Evolutionary conservation across 192 early-diverging fungal genomes (phyloP).

Genomic region (Entomortierella parvispora): DNA sequence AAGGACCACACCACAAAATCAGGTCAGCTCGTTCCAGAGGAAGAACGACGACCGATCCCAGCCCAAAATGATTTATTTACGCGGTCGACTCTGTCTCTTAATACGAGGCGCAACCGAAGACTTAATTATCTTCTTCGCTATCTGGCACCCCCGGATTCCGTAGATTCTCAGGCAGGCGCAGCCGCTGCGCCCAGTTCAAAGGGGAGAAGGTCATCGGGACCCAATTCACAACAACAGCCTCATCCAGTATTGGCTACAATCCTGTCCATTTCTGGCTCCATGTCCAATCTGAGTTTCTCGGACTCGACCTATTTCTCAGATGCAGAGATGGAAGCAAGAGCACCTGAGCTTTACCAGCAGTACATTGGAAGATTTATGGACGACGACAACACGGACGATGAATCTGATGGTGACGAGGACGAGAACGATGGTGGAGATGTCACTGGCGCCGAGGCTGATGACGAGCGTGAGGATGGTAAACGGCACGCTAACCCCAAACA

Average conservation of each 20-base stretch:
- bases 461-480: constrained; percentile 4
- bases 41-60: constrained; percentile 15
- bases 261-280: constrained; percentile 44
- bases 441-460: constrained; percentile 16
- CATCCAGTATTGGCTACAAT: constrained; percentile 35
- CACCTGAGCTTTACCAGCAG: constrained; percentile 41
- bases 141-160: constrained; percentile 30
- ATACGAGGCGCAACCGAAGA: constrained; percentile 34
- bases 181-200: not conserved
- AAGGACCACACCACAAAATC: not conserved
- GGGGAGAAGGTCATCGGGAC: not conserved
- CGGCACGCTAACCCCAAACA: not conserved
- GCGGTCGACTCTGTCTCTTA: constrained; percentile 21
- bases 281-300: constrained; percentile 46
- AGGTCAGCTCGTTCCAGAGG: not conserved
- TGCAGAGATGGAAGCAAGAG: constrained; percentile 44
- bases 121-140: constrained; percentile 48
- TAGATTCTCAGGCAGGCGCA: not conserved
- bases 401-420: constrained; percentile 1
- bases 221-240: constrained; percentile 1
- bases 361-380: constrained; percentile 53
- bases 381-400: constrained; percentile 24
- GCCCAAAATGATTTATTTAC: constrained; percentile 39
- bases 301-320: constrained; percentile 51
- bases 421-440: constrained; percentile 2